Conservation (phyloP, 345 rosid species). For the Hibiscus tridactylites region DNA sequence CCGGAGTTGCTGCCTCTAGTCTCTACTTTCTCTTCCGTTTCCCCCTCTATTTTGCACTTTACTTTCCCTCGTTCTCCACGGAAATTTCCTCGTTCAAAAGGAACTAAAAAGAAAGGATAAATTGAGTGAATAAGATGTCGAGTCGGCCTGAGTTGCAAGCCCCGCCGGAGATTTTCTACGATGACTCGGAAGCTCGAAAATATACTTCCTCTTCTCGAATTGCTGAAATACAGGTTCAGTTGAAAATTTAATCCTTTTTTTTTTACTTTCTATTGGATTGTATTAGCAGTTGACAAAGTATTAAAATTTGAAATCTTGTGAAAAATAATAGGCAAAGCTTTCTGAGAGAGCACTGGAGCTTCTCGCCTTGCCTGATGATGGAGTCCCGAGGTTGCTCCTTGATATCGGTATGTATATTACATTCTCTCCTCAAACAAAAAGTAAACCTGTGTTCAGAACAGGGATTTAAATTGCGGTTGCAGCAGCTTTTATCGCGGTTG, state of each 20-base stretch:
- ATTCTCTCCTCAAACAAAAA: neutral
- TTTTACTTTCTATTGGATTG: neutral
- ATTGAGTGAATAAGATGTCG: slow-evolving; percentile 31
- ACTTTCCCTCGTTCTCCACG: too few species aligned
- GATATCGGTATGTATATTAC: slow-evolving; percentile 53
- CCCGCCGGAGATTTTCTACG: neutral
- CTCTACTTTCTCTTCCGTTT: neutral
- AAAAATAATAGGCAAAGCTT: slow-evolving; percentile 41
- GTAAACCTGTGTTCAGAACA: too few species aligned
- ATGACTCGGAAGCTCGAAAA: slow-evolving; percentile 77
- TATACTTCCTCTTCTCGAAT: slow-evolving; percentile 92
- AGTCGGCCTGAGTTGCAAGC: slow-evolving; percentile 20
- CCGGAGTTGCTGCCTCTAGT: neutral
- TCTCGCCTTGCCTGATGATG: slow-evolving; percentile 80
- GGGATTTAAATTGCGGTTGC: too few species aligned
- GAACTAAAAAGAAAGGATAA: too few species aligned
- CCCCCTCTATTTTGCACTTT: too few species aligned
- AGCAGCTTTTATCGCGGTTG: too few species aligned
- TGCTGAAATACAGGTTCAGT: slow-evolving; percentile 70
- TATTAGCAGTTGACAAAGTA: neutral
- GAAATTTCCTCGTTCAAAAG: too few species aligned
- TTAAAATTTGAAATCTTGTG: neutral
- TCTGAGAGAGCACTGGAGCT: slow-evolving; percentile 97
- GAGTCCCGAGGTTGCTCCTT: slow-evolving; percentile 71
- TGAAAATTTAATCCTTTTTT: neutral